Evolutionary conservation across 2,329 filamentous ascomycete genomes (phyloP).

Genomic region (Nemania abortiva): DNA sequence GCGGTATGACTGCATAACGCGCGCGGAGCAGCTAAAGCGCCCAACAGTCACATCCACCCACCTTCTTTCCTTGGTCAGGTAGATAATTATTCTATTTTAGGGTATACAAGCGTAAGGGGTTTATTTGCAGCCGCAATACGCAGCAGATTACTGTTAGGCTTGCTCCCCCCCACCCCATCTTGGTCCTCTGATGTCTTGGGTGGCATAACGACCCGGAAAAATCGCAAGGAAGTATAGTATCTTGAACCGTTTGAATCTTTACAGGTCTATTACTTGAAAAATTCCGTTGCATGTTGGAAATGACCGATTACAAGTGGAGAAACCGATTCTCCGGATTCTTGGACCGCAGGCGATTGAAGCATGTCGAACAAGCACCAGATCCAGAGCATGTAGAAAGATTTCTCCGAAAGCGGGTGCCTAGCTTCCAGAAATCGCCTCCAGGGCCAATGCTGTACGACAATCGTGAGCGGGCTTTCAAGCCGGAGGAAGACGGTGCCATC

Average conservation of each 20-base stretch:
- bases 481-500: conserved; percentile 1
- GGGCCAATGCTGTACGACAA: neutral
- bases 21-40: neutral
- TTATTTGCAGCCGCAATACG: no score
- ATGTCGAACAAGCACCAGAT: neutral
- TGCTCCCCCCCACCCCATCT: no score
- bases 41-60: neutral
- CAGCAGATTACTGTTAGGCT: no score
- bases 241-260: neutral
- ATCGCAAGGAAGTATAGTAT: neutral
- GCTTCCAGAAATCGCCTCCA: neutral
- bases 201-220: neutral
- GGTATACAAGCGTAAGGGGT: no score
- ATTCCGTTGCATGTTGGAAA: neutral
- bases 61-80: no score
- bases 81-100: no score
- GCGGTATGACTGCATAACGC: neutral
- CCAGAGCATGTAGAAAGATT: conserved; percentile 2
- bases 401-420: conserved; percentile 10
- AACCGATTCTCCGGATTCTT: neutral
- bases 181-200: no score
- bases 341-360: neutral
- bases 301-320: neutral
- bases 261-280: neutral
- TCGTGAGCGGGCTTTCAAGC: neutral